Percentiles rank a stretch among this genome's conserved stretches.
These are phyloP conservation scores for Saitozyma podzolica DNA, from an alignment of 768 basidiomycete genomes.

Conservation along the genomic window DNA sequence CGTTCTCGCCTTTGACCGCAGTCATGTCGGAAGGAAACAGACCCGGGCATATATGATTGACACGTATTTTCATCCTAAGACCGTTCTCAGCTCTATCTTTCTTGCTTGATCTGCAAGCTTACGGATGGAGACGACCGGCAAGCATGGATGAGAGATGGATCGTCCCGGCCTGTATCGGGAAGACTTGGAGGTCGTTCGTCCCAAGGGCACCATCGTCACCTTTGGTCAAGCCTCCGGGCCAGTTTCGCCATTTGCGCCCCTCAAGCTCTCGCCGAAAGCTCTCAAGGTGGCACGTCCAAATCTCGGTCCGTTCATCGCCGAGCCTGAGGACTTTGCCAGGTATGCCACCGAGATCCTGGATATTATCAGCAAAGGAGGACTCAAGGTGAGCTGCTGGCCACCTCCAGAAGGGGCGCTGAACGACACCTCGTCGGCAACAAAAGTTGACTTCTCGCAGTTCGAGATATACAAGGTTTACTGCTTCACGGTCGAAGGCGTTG, in stretches of 20 bases:
- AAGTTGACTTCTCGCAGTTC: too few species aligned
- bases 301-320: conserved; percentile 69
- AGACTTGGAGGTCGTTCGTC: conserved; percentile 74
- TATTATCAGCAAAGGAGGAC: conserved; percentile 60
- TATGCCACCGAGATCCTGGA: conserved; percentile 70
- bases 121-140: too few species aligned
- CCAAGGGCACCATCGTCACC: conserved; percentile 86
- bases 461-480: conserved; percentile 73
- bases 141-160: too few species aligned
- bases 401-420: too few species aligned
- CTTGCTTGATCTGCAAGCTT: too few species aligned
- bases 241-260: conserved; percentile 70
- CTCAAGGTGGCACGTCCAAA: conserved; percentile 62
- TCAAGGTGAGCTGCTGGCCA: conserved; percentile 65
- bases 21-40: too few species aligned
- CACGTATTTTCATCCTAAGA: too few species aligned
- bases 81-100: too few species aligned
- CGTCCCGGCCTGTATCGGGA: too few species aligned
- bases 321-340: conserved; percentile 67
- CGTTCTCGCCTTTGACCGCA: too few species aligned
- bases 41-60: too few species aligned
- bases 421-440: too few species aligned
- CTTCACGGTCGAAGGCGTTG: conserved; percentile 77
- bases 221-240: conserved; percentile 82
- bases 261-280: conserved; percentile 78